Evolutionary conservation across 805 yeast species (phyloP).

Genomic region (Isabelozyma pseudorhagii): DNA sequence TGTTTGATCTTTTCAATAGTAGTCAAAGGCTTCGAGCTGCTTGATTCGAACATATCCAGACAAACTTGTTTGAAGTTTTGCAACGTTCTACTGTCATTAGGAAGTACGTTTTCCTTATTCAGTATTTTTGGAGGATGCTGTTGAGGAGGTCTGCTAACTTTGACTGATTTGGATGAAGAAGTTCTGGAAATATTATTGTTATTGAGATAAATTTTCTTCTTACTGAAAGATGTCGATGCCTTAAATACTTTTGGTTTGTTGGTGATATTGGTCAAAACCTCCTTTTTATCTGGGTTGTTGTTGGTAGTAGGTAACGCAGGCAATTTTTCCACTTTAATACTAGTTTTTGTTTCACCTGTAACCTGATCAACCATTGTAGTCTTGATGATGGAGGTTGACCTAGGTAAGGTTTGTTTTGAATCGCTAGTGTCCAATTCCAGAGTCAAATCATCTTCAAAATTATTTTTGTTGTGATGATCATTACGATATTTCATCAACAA

Average conservation of each 20-base stretch:
- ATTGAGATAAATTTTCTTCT: constrained; percentile 27
- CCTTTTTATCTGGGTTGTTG: constrained; percentile 1
- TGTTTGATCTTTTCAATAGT: no score
- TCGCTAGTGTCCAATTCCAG: constrained; percentile 8
- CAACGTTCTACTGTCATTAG: no score
- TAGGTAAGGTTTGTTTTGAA: constrained; percentile 23
- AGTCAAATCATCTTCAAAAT: constrained; percentile 25
- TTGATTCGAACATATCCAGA: no score
- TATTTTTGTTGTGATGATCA: constrained; percentile 49
- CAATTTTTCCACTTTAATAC: constrained; percentile 12
- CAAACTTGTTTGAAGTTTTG: no score
- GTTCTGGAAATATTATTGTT: constrained; percentile 22
- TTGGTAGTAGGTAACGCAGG: not conserved
- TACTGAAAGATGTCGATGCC: constrained; percentile 38
- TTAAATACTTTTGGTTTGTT: constrained; percentile 23
- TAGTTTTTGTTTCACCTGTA: constrained; percentile 22
- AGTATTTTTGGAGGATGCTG: constrained; percentile 7
- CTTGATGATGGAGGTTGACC: constrained; percentile 38
- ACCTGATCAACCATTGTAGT: constrained; percentile 33
- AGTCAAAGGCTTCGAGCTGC: no score
- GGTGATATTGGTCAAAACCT: constrained; percentile 30
- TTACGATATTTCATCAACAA: constrained; percentile 43
- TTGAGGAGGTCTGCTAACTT: constrained; percentile 3
- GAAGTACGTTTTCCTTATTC: no score
- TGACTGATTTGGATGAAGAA: constrained; percentile 13